Percentiles rank a stretch among this genome's conserved stretches.
Conservation (phyloP, 768 basidiomycete species). For the Termitomyces sp. region DNA sequence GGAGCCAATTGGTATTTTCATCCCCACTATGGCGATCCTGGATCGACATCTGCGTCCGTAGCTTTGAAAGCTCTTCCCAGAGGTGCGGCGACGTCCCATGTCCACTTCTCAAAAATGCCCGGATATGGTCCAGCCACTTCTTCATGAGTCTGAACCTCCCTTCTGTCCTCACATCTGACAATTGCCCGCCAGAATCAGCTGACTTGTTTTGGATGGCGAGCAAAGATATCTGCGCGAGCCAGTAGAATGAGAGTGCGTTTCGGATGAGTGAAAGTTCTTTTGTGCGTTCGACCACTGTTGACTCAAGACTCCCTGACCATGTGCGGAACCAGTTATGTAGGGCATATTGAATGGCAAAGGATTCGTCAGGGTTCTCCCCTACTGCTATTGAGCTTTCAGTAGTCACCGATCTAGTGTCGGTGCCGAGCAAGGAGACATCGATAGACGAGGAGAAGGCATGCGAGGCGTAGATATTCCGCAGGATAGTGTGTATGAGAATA, state of each 20-base stretch:
- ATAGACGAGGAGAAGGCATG: constrained; percentile 7
- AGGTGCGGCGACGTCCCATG: constrained; percentile 38
- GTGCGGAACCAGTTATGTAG: constrained; percentile 60
- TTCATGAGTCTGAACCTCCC: constrained; percentile 46
- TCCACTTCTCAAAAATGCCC: constrained; percentile 40
- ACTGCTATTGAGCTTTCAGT: neutral
- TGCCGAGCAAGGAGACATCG: constrained; percentile 8
- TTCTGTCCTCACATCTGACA: neutral
- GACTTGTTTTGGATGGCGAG: constrained; percentile 50
- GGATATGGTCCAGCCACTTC: constrained; percentile 48
- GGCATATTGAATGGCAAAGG: constrained; percentile 41
- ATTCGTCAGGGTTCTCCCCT: neutral
- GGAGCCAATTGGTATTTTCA: constrained; percentile 19
- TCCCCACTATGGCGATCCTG: constrained; percentile 10
- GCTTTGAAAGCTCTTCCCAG: constrained; percentile 48
- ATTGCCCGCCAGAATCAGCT: constrained; percentile 13
- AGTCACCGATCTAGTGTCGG: neutral
- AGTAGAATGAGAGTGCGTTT: constrained; percentile 57
- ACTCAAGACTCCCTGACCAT: constrained; percentile 43
- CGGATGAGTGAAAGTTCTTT: constrained; percentile 36
- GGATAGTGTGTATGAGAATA: constrained; percentile 43
- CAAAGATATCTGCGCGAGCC: constrained; percentile 56
- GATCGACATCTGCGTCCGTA: constrained; percentile 24
- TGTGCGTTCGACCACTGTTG: constrained; percentile 22
- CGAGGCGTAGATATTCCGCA: constrained; percentile 35